These are phyloP conservation scores for Ilex paraguariensis DNA, from an alignment of 305 asterid species.

Conservation along the genomic window DNA sequence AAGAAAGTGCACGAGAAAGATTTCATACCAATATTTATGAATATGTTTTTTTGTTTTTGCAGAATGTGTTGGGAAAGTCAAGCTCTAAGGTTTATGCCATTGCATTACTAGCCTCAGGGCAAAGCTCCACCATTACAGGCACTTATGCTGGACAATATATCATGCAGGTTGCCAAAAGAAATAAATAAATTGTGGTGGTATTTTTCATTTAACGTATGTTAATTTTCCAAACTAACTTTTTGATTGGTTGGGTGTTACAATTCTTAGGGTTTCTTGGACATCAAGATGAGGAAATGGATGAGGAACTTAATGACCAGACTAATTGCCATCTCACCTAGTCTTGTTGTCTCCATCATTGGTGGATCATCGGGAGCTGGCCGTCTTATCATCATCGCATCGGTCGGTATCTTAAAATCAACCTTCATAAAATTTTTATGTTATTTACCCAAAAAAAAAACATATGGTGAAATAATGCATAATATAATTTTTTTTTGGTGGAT, in stretches of 20 bases:
- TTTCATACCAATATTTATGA: too few relatives aligned
- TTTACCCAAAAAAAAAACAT: too few relatives aligned
- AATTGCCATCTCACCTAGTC: slow-evolving; percentile 89
- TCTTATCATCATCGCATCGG: slow-evolving; percentile 88
- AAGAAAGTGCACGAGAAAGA: too few relatives aligned
- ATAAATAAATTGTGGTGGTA: neutral
- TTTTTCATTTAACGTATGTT: neutral
- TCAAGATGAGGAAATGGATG: slow-evolving; percentile 69
- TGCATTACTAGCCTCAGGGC: slow-evolving; percentile 89
- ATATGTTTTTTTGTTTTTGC: neutral
- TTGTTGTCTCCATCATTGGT: slow-evolving; percentile 75
- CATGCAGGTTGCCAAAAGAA: slow-evolving; percentile 60
- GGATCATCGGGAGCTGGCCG: slow-evolving; percentile 88
- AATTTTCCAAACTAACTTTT: too few relatives aligned
- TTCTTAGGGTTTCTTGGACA: slow-evolving; percentile 76
- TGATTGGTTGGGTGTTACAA: too few relatives aligned
- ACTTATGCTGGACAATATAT: slow-evolving; percentile 92
- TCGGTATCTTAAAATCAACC: slow-evolving; percentile 19
- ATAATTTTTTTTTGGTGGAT: neutral
- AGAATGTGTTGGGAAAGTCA: slow-evolving; percentile 84
- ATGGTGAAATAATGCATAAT: too few relatives aligned
- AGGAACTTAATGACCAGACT: slow-evolving; percentile 76
- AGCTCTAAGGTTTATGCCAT: slow-evolving; percentile 79
- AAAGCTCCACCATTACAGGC: slow-evolving; percentile 90
- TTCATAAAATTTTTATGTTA: too few relatives aligned